Evolutionary conservation across 1,139 yeast species (phyloP).

Genomic region (Hemisphaericaspora xylofermentans): DNA sequence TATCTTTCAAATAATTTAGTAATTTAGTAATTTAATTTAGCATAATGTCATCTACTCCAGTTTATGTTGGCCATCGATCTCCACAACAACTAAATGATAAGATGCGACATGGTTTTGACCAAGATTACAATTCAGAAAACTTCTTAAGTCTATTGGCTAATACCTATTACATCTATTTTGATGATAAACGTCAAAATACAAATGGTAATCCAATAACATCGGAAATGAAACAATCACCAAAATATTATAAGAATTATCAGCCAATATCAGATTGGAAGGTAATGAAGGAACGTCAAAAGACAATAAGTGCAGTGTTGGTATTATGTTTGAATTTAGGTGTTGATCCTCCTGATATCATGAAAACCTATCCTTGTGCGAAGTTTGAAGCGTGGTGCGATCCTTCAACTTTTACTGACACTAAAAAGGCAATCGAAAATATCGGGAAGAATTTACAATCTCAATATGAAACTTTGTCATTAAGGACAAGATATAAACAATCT

Average conservation of each 20-base stretch:
- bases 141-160: conserved; percentile 64
- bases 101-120: conserved; percentile 81
- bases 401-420: conserved; percentile 74
- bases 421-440: conserved; percentile 87
- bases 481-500: conserved; percentile 88
- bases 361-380: conserved; percentile 92
- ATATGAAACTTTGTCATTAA: conserved; percentile 81
- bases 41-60: conserved; percentile 10
- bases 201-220: conserved; percentile 81
- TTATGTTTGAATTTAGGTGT: conserved; percentile 91
- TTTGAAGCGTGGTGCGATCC: conserved; percentile 96
- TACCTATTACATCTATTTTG: conserved; percentile 76
- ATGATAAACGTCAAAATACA: conserved; percentile 88
- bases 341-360: conserved; percentile 94
- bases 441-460: conserved; percentile 87
- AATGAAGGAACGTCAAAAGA: conserved; percentile 86
- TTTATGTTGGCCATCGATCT: conserved; percentile 32
- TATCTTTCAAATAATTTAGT: too few species aligned
- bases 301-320: conserved; percentile 92
- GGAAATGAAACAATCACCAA: conserved; percentile 45
- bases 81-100: conserved; percentile 50
- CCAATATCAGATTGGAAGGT: conserved; percentile 88
- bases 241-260: conserved; percentile 54
- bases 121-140: conserved; percentile 63
- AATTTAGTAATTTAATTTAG: background rate